Base-by-base conservation (phyloP, 768 basidiomycete genomes). In the Mrakia frigida region DNA sequence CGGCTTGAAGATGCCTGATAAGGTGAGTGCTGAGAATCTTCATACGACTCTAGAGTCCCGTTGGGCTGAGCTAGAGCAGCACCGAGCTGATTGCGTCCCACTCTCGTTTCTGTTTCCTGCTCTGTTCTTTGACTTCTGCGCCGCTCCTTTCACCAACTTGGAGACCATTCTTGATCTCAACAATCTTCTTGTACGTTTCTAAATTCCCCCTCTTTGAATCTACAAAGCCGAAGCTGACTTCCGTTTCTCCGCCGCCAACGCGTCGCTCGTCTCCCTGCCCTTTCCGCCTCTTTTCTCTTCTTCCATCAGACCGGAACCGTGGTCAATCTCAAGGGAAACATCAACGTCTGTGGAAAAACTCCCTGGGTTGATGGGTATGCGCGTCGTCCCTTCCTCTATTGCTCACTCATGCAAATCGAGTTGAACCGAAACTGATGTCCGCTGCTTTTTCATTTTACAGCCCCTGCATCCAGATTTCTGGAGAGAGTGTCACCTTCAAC, bases 301-400 rank as follows among this genome's bases (percentile, higher is more conserved):
- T 9, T 25, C 28, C 25, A 6, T 10, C 10, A 25, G 21, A 10
- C 23, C 37, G 87, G 87, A 9, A 86, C 88, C 2, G 88, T 85
- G 4, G 89, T 90, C 76, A 89, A 87, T 69, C 82, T 90, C 82
- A 88, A 85, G 78, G 90, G 90, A 25, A 86, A 90, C 41, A 85
- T 90, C 60, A 79, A 81, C 33, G 90, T 91, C 80, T 46, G 43
- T 18, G 43, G 43, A 46, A 88, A 86, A 10, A 86, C 88, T 87
- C 46, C 77, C 23, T 33, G 74, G 50, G 76, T 70, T 75, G 75
- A 43, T 9, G 79, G 79, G 4, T 7, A 9, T 9, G 9, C 9
- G 7, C 43, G 7, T 46, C 43, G 43, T 46, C 43, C 18, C 43
- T 7, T 9, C 43, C 43, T 46, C 18, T 7, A 7, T 46, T 46